A percentile compares a stretch with the other conserved stretches of the same genome.
Conservation (phyloP, 1,139 yeast genomes). For the Sugiyamaella sp. region DNA sequence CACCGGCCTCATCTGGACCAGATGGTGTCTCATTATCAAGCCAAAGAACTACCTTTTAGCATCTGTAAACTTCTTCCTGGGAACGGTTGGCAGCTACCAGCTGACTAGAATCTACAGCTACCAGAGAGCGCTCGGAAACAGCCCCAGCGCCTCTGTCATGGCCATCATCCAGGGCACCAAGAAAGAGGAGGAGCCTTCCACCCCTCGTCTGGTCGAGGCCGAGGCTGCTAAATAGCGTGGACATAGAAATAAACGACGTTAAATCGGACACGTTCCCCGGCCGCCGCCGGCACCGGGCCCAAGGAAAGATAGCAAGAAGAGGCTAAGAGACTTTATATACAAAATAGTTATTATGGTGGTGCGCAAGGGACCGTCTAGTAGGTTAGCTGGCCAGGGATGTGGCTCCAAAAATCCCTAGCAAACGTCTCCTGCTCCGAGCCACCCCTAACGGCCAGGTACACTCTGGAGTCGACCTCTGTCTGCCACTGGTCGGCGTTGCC, state of each 20-base stretch:
- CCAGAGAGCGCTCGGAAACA: constrained; percentile 56
- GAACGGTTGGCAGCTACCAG: constrained; percentile 88
- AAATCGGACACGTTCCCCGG: too few species aligned
- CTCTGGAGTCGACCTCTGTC: constrained; percentile 52
- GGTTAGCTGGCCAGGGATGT: constrained; percentile 49
- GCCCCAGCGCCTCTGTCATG: constrained; percentile 55
- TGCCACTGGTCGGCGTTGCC: constrained; percentile 55
- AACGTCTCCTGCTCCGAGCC: constrained; percentile 51
- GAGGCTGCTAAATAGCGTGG: not conserved
- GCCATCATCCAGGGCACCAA: constrained; percentile 59
- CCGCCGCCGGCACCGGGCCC: too few species aligned
- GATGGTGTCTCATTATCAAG: constrained; percentile 94
- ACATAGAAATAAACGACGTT: too few species aligned
- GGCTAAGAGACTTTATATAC: too few species aligned
- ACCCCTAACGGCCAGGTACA: constrained; percentile 59
- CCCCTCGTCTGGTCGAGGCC: constrained; percentile 5
- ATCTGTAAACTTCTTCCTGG: constrained; percentile 91
- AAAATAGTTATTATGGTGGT: too few species aligned
- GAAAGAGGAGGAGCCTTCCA: not conserved
- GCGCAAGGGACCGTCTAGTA: constrained; percentile 34
- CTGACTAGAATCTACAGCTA: constrained; percentile 67
- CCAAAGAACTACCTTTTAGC: constrained; percentile 90
- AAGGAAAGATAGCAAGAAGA: too few species aligned
- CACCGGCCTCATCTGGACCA: constrained; percentile 96
- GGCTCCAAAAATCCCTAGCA: constrained; percentile 53